phyloP scores from a whole-genome alignment of 2,329 filamentous ascomycete genomes.

The Trichoderma sp. region DNA sequence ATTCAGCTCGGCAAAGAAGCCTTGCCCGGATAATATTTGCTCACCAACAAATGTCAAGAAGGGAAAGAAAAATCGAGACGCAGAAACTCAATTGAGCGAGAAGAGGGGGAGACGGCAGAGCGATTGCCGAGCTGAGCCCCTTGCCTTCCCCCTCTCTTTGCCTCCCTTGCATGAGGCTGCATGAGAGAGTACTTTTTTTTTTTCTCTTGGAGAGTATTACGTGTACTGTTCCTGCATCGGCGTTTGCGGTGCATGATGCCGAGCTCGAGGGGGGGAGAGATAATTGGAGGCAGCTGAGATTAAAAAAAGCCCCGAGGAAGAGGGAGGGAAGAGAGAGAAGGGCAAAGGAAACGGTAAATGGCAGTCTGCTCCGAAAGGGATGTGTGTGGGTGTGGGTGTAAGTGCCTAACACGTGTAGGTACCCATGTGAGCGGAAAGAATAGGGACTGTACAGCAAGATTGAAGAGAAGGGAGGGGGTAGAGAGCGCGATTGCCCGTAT shows the following conservation, averaged over 20 bases:
- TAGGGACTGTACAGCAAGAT: no score
- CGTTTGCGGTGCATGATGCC: not conserved
- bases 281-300: not conserved
- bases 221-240: not conserved
- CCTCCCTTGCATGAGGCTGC: not conserved
- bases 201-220: not conserved
- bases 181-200: no score
- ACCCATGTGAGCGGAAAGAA: not conserved
- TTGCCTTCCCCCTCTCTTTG: no score
- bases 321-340: not conserved
- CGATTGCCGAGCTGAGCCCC: not conserved
- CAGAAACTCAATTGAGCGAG: not conserved
- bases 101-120: not conserved
- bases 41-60: not conserved
- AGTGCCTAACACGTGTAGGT: not conserved
- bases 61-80: not conserved
- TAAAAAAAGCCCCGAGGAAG: not conserved
- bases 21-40: not conserved
- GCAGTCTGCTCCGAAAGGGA: not conserved
- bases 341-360: not conserved
- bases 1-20: not conserved
- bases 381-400: not conserved
- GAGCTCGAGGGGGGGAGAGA: not conserved
- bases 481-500: not conserved
- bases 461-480: not conserved